Conservation (phyloP, 306 rosid genomes). For the Corylus americana region DNA sequence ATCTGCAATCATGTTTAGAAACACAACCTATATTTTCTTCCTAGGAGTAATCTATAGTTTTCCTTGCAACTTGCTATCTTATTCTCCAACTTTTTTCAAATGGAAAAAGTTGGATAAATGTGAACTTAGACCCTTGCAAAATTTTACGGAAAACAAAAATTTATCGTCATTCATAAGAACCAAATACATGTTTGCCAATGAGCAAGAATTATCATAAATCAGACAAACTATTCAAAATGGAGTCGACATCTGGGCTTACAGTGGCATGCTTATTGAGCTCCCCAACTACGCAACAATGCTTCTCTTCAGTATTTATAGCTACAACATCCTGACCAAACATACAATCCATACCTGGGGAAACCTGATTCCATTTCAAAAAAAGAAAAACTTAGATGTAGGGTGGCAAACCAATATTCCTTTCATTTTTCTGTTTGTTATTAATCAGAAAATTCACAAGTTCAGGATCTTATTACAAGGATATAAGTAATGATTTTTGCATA, state of each 20-base stretch:
- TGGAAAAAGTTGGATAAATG: not conserved
- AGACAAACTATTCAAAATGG: conserved; percentile 40
- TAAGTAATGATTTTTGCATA: not conserved
- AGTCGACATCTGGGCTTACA: conserved; percentile 64
- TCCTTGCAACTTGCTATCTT: not conserved
- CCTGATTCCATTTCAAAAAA: conserved; percentile 46
- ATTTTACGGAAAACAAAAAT: not conserved
- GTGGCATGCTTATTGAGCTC: conserved; percentile 66
- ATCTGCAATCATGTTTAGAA: not conserved
- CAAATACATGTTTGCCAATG: conserved; percentile 20
- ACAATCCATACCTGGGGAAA: conserved; percentile 73
- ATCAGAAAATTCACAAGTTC: conserved; percentile 7
- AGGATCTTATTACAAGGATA: conserved; percentile 14
- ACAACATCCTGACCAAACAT: conserved; percentile 63
- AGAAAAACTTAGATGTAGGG: conserved; percentile 7
- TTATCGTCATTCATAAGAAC: not conserved
- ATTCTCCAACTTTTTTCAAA: not conserved
- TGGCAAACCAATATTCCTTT: not conserved
- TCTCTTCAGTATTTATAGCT: conserved; percentile 60
- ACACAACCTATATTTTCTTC: not conserved
- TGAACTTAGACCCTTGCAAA: not conserved
- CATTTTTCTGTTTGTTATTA: conserved; percentile 6
- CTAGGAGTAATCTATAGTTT: not conserved
- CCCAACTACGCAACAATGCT: conserved; percentile 56
- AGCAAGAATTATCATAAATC: conserved; percentile 43